Conservation (phyloP, 2,329 filamentous ascomycete genomes). For the Fusarium decemcellulare region DNA sequence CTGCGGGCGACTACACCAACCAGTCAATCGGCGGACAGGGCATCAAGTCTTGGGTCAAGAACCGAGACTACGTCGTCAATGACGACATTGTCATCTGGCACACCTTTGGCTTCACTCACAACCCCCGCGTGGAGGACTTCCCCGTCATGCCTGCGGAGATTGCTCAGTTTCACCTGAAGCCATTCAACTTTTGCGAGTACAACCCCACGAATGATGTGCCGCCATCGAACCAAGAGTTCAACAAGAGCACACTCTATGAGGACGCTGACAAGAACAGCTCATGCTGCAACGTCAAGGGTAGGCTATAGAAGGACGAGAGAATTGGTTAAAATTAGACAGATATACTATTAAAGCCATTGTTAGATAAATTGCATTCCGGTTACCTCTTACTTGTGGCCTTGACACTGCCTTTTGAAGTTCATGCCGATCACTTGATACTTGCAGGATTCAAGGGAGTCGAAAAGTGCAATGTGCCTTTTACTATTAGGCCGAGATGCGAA, state of each 20-base stretch:
- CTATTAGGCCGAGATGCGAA: too few species aligned
- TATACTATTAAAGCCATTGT: not conserved
- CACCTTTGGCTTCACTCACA: conserved; percentile 89
- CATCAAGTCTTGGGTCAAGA: not conserved
- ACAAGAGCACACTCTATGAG: conserved; percentile 21
- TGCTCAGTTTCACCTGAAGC: conserved; percentile 62
- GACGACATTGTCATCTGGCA: conserved; percentile 91
- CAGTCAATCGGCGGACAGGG: conserved; percentile 65
- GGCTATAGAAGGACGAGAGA: not conserved
- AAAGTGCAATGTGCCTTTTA: too few species aligned
- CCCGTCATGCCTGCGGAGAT: conserved; percentile 76
- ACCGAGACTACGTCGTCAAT: conserved; percentile 70
- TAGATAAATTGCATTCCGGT: too few species aligned
- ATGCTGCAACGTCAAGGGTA: not conserved
- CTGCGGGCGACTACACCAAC: conserved; percentile 60
- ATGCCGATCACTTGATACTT: too few species aligned
- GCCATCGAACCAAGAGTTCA: conserved; percentile 15
- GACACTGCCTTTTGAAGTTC: too few species aligned
- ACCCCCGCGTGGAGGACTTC: conserved; percentile 65
- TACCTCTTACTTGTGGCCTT: too few species aligned
- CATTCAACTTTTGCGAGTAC: conserved; percentile 64
- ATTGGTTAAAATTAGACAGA: not conserved
- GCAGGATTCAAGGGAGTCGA: too few species aligned
- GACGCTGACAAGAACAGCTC: conserved; percentile 5
- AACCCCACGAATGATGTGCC: conserved; percentile 61